Evolutionary conservation across 257 asterid species (phyloP).

Genomic region (Cordia subcordata): DNA sequence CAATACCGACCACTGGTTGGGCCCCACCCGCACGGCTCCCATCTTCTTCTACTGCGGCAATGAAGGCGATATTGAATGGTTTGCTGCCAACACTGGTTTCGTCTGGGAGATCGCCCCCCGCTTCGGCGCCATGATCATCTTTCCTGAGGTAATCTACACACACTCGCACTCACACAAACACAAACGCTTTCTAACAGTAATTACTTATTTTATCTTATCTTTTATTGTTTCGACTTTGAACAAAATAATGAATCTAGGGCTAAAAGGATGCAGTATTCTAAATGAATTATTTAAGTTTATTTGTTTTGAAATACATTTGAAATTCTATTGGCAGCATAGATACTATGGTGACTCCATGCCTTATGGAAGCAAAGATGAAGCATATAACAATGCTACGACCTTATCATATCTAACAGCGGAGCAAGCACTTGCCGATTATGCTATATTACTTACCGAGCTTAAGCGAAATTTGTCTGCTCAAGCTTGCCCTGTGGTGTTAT

Average conservation of each 20-base stretch:
- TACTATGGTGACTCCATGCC: conserved; percentile 96
- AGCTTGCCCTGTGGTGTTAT: conserved; percentile 73
- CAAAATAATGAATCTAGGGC: background rate
- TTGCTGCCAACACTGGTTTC: conserved; percentile 80
- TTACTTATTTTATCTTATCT: too few relatives aligned
- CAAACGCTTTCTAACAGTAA: too few relatives aligned
- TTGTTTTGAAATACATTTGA: background rate
- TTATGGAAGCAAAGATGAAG: conserved; percentile 62
- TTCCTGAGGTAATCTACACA: conserved; percentile 57
- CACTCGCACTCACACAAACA: too few relatives aligned
- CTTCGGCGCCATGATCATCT: conserved; percentile 76
- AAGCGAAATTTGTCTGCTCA: conserved; percentile 75
- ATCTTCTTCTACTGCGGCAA: conserved; percentile 91
- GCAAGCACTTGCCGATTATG: conserved; percentile 90
- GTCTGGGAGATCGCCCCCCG: conserved; percentile 86
- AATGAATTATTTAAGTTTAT: background rate
- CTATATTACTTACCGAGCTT: conserved; percentile 73
- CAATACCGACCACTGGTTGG: conserved; percentile 68
- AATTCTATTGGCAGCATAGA: conserved; percentile 66
- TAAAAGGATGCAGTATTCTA: background rate
- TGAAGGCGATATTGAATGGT: conserved; percentile 94
- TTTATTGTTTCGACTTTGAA: too few relatives aligned
- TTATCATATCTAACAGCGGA: conserved; percentile 77
- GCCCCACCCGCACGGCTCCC: conserved; percentile 54
- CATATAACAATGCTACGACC: conserved; percentile 63